Conservation (phyloP, 768 basidiomycete genomes). For the Pleurotus platypus region DNA sequence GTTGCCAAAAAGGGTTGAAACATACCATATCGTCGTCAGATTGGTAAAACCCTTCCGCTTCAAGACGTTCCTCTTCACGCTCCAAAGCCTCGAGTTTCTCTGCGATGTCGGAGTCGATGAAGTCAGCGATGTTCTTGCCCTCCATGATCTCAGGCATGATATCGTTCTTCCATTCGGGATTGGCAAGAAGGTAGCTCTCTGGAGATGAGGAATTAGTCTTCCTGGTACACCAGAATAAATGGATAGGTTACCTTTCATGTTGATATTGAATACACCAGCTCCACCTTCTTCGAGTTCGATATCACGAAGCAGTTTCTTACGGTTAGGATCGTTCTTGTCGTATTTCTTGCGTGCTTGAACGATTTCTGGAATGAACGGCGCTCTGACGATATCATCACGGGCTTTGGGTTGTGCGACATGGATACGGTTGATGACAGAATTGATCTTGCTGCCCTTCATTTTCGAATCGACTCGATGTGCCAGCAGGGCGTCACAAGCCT, state of each 20-base stretch:
- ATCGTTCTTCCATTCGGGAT: constrained; percentile 95
- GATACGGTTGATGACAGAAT: constrained; percentile 90
- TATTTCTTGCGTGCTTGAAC: constrained; percentile 78
- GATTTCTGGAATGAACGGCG: constrained; percentile 85
- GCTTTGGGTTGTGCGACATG: constrained; percentile 92
- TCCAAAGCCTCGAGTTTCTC: constrained; percentile 97
- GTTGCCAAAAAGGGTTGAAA: constrained; percentile 4
- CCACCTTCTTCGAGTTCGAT: constrained; percentile 84
- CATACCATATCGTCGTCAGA: constrained; percentile 82
- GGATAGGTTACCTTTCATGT: constrained; percentile 71
- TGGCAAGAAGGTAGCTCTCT: constrained; percentile 89
- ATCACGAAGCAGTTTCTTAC: constrained; percentile 72
- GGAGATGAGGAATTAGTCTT: constrained; percentile 10
- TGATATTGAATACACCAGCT: constrained; percentile 88
- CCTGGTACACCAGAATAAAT: not conserved
- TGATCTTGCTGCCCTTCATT: constrained; percentile 90
- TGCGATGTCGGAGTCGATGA: constrained; percentile 95
- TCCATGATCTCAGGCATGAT: constrained; percentile 98
- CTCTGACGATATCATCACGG: constrained; percentile 84
- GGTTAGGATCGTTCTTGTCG: constrained; percentile 83
- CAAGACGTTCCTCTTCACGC: constrained; percentile 91
- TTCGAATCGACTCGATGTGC: constrained; percentile 94
- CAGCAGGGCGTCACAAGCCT: constrained; percentile 91
- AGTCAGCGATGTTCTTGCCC: constrained; percentile 98
- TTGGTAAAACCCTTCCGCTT: constrained; percentile 94